Base-by-base conservation (phyloP, 257 asterid species). In the Phtheirospermum japonicum region DNA sequence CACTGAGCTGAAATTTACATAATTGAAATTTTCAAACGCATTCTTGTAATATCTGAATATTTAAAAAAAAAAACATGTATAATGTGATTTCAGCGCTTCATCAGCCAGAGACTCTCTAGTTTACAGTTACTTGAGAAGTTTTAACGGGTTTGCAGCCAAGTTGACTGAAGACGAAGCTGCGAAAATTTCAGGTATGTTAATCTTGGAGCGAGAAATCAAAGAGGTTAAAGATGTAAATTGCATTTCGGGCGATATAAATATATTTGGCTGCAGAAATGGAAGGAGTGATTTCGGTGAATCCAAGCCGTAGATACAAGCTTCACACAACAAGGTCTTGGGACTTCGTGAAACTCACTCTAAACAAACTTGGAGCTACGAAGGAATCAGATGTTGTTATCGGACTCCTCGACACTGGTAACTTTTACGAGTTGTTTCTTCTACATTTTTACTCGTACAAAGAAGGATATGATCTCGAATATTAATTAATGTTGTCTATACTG, bases 131-230 rank as follows among this genome's bases (percentile, higher is more conserved):
- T 72, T 74, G 6, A 78, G 82, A 73, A 80, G 85, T 36, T 82
- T 85, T 26, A 80, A 77, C n/a, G 92, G 92, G 54, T 84, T 84
- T 55, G 86, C 88, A 57, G 92, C 88, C 49, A 82, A 65, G 73
- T 74, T 85, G 28, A 85, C 89, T 0, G 40, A 62, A 0, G 80
- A 65, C 16, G 80, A 83, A 69, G 82, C 78, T 17, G 26, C 31
- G 0, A 75, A 64, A 33, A 34, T 78, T 62, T 66, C 82, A 54
- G 66, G 83, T 71, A 46, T 58, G 20, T 46, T 5, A 5, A 46
- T 46, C n/a, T n/a, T n/a, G n/a, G n/a, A n/a, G n/a, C n/a, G n/a
- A n/a, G 42, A 36, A 6, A 6, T 36, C 42, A 36, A 36, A 36
- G 9, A 9, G 7, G 42, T 36, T 36, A 36, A 36, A 36, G 37